A percentile compares a stretch with the other conserved stretches of the same genome.
Evolutionary conservation across 805 yeast species (phyloP).

Genomic region (Candida nitratophila): DNA sequence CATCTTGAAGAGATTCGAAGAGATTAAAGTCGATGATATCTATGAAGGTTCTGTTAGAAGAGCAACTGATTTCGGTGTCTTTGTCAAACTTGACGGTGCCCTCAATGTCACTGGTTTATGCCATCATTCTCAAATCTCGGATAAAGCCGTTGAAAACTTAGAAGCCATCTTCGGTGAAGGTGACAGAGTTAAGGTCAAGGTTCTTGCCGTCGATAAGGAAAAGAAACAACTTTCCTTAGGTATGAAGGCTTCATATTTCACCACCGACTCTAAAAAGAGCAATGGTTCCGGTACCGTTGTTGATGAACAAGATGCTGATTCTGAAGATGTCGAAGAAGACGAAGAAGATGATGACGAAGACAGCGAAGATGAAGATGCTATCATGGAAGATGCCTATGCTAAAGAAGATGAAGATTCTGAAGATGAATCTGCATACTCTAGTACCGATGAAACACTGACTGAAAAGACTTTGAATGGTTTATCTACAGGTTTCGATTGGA

Average conservation of each 20-base stretch:
- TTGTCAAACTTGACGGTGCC: constrained; percentile 73
- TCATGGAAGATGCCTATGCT: constrained; percentile 29
- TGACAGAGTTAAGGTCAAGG: constrained; percentile 82
- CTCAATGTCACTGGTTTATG: constrained; percentile 77
- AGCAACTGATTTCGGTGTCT: constrained; percentile 86
- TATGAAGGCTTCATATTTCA: constrained; percentile 89
- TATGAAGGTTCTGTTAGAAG: constrained; percentile 72
- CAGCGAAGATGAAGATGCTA: constrained; percentile 21
- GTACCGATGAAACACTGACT: constrained; percentile 20
- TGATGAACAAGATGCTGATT: constrained; percentile 27
- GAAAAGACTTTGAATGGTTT: constrained; percentile 43
- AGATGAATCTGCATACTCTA: constrained; percentile 14
- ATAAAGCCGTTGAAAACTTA: constrained; percentile 46
- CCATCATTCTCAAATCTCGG: constrained; percentile 80
- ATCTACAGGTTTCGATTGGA: constrained; percentile 93
- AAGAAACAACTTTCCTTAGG: constrained; percentile 82
- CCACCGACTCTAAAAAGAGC: constrained; percentile 9
- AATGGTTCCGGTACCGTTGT: constrained; percentile 17
- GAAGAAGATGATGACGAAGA: constrained; percentile 26
- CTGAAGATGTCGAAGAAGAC: constrained; percentile 17
- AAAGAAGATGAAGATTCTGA: constrained; percentile 14
- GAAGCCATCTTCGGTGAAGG: constrained; percentile 74
- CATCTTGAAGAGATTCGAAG: constrained; percentile 54
- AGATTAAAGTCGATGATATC: constrained; percentile 61
- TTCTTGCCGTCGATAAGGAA: constrained; percentile 51